phyloP scores from a whole-genome alignment of 2,329 filamentous ascomycete genomes.

The Escovopsis weberi region DNA sequence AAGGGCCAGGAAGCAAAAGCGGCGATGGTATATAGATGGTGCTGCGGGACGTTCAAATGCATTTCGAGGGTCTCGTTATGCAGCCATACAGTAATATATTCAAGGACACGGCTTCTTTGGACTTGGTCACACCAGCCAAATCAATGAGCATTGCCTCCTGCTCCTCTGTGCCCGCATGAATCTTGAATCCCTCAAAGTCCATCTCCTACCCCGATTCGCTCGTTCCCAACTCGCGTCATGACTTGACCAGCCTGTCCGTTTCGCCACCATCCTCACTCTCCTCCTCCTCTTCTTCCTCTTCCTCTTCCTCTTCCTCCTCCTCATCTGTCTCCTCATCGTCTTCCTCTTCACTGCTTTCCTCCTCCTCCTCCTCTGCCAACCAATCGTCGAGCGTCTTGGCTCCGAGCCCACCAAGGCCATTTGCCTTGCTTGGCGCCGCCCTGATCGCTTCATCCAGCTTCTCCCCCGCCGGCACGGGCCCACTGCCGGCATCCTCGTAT shows the following conservation, averaged over 20 bases:
- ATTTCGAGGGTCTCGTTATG: too few species aligned
- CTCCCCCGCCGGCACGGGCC: slow-evolving; percentile 42
- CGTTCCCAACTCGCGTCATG: neutral
- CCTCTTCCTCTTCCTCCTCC: slow-evolving; percentile 37
- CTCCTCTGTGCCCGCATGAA: too few species aligned
- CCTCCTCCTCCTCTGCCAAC: slow-evolving; percentile 55
- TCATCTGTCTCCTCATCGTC: slow-evolving; percentile 29
- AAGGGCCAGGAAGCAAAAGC: too few species aligned
- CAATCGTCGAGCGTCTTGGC: slow-evolving; percentile 86
- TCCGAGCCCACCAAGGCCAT: slow-evolving; percentile 37
- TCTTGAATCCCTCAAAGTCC: too few species aligned
- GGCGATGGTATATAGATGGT: too few species aligned
- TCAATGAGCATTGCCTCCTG: too few species aligned
- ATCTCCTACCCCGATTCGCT: too few species aligned
- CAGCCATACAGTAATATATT: too few species aligned
- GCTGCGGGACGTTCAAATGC: too few species aligned
- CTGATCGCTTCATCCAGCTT: slow-evolving; percentile 44
- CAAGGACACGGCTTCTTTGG: too few species aligned
- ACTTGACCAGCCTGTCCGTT: slow-evolving; percentile 26
- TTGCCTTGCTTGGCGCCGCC: slow-evolving; percentile 26
- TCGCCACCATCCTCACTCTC: slow-evolving; percentile 33
- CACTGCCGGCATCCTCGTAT: slow-evolving; percentile 10
- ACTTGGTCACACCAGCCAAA: too few species aligned
- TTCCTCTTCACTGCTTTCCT: slow-evolving; percentile 36
- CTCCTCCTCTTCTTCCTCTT: slow-evolving; percentile 33